These are phyloP conservation scores for Thermochaetoides dissita DNA, from an alignment of 2,329 filamentous ascomycete genomes.

Conservation along the genomic window DNA sequence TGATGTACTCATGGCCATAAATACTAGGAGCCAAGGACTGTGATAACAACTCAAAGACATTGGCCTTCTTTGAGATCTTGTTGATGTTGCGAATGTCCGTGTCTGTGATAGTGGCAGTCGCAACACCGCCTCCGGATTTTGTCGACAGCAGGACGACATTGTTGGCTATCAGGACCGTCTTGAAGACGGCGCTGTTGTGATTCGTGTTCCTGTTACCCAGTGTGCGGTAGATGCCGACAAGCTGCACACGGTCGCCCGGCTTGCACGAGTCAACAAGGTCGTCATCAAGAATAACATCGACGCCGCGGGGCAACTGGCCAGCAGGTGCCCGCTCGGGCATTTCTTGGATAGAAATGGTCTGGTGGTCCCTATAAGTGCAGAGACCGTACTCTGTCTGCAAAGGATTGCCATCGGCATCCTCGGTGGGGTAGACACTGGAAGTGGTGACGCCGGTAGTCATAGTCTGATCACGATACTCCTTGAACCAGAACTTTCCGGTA, in stretches of 20 bases:
- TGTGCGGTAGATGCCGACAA: constrained; percentile 92
- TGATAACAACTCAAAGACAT: constrained; percentile 81
- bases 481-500: constrained; percentile 72
- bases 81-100: constrained; percentile 98
- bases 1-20: constrained; percentile 92
- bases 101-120: constrained; percentile 83
- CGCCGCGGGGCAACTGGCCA: constrained; percentile 84
- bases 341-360: constrained; percentile 96
- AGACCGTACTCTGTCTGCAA: constrained; percentile 92
- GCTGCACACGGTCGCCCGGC: constrained; percentile 86
- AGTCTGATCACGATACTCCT: constrained; percentile 90
- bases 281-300: constrained; percentile 93
- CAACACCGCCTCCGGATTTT: constrained; percentile 88
- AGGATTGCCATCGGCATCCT: constrained; percentile 85
- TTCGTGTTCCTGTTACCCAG: constrained; percentile 88
- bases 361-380: constrained; percentile 89
- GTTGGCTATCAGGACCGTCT: constrained; percentile 85
- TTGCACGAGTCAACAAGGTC: constrained; percentile 91
- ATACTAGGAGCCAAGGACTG: constrained; percentile 94
- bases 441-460: constrained; percentile 88
- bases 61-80: constrained; percentile 87
- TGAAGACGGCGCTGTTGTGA: constrained; percentile 83
- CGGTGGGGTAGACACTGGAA: constrained; percentile 82
- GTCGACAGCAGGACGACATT: constrained; percentile 90
- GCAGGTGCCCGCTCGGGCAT: constrained; percentile 96